These are phyloP conservation scores for Podaxis mareebaensis DNA, from an alignment of 768 basidiomycete genomes.

Conservation along the genomic window DNA sequence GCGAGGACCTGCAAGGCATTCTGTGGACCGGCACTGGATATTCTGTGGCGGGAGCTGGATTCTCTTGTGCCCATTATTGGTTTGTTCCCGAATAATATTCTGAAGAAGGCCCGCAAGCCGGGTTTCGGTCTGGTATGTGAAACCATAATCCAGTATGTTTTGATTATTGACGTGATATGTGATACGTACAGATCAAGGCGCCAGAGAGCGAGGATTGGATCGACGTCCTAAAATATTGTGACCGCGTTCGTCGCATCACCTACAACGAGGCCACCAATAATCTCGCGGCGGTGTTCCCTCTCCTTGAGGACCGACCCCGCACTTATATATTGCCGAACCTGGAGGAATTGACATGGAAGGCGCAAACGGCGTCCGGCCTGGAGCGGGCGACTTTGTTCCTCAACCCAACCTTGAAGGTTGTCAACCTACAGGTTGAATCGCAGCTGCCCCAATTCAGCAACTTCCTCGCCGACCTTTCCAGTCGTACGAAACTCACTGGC, in stretches of 20 bases:
- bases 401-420: conserved; percentile 56
- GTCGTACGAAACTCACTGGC: conserved; percentile 59
- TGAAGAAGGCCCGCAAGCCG: conserved; percentile 72
- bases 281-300: conserved; percentile 65
- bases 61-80: conserved; percentile 71
- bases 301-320: conserved; percentile 61
- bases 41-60: conserved; percentile 79
- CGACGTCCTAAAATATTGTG: conserved; percentile 61
- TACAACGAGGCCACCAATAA: conserved; percentile 70
- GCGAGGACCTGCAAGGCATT: conserved; percentile 76
- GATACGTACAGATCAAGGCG: conserved; percentile 45
- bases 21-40: conserved; percentile 67
- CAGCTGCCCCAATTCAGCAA: conserved; percentile 56
- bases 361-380: conserved; percentile 63
- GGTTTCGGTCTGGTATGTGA: conserved; percentile 75
- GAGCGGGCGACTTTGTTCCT: conserved; percentile 68
- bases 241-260: conserved; percentile 65
- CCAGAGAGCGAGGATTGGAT: conserved; percentile 75
- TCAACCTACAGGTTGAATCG: conserved; percentile 64
- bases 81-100: conserved; percentile 64
- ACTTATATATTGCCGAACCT: conserved; percentile 71
- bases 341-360: conserved; percentile 70
- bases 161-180: conserved; percentile 7
- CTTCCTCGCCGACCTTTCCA: conserved; percentile 66
- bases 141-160: conserved; percentile 14